Conservation (phyloP, 1,284 basidiomycete species). For the Cutaneotrichosporon mucoides region DNA sequence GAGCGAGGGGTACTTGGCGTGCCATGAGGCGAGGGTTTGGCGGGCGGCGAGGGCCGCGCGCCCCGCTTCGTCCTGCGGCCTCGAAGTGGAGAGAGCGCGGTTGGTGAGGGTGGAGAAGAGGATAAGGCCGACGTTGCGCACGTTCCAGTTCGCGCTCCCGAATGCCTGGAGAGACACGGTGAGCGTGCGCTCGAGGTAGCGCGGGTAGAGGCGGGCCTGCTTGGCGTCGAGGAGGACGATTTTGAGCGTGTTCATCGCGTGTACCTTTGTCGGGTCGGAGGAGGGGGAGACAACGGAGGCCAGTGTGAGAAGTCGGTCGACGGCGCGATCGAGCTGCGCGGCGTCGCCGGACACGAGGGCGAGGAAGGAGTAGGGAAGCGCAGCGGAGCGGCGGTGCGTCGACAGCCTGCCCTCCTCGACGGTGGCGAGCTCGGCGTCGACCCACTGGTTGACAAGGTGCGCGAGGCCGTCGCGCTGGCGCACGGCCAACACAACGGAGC, state of each 20-base stretch:
- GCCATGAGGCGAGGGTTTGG: conserved; percentile 36
- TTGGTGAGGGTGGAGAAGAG: conserved; percentile 45
- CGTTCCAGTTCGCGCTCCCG: conserved; percentile 44
- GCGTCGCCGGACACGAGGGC: conserved; percentile 36
- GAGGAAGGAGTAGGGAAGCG: conserved; percentile 43
- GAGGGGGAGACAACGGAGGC: conserved; percentile 31
- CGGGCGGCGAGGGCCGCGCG: conserved; percentile 31
- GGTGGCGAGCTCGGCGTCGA: conserved; percentile 39
- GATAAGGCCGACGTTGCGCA: conserved; percentile 47
- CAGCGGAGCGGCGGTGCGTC: conserved; percentile 47
- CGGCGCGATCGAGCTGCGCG: conserved; percentile 31
- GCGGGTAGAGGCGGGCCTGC: conserved; percentile 33
- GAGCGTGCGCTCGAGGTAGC: conserved; percentile 41
- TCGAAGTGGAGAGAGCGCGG: conserved; percentile 31
- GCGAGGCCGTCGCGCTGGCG: conserved; percentile 15
- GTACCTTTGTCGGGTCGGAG: conserved; percentile 42
- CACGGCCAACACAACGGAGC: conserved; percentile 33
- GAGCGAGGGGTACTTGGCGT: conserved; percentile 34
- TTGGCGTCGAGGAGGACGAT: conserved; percentile 46
- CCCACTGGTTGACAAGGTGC: conserved; percentile 33
- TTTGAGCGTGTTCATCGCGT: conserved; percentile 48
- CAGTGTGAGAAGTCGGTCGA: conserved; percentile 30
- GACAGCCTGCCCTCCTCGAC: conserved; percentile 40
- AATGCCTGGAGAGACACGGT: conserved; percentile 43
- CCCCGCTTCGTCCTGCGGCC: conserved; percentile 31